phyloP scores from a whole-genome alignment of 2,329 filamentous ascomycete genomes.

The Neonectria faginata region DNA sequence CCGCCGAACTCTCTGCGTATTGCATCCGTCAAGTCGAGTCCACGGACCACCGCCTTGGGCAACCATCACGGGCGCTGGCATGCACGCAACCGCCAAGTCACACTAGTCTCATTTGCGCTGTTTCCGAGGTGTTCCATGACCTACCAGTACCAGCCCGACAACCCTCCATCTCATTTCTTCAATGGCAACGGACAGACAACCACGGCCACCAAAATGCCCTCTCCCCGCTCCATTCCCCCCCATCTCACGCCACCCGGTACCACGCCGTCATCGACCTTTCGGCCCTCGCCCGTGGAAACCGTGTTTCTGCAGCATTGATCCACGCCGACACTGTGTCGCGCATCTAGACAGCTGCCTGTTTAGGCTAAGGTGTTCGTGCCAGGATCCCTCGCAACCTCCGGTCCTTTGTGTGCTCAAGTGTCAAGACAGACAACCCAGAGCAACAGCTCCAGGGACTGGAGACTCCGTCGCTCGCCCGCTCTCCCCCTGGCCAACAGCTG shows the following conservation, averaged over 20 bases:
- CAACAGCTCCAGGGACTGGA: not conserved
- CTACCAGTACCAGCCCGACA: slow-evolving; percentile 13
- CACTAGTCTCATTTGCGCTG: slow-evolving; percentile 30
- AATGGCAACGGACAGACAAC: slow-evolving; percentile 7
- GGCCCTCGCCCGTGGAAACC: slow-evolving; percentile 7
- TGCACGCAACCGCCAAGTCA: slow-evolving; percentile 30
- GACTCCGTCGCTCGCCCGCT: slow-evolving; percentile 16
- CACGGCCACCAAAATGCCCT: slow-evolving; percentile 1
- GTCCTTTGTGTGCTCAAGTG: slow-evolving; percentile 13
- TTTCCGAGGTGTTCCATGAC: slow-evolving; percentile 30
- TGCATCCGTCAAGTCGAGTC: slow-evolving; percentile 20
- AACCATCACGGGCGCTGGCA: slow-evolving; percentile 32
- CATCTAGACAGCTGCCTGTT: slow-evolving; percentile 43
- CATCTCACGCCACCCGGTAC: slow-evolving; percentile 32
- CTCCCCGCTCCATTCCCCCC: slow-evolving; percentile 4
- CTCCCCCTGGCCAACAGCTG: slow-evolving; percentile 18
- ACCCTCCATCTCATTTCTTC: slow-evolving; percentile 20
- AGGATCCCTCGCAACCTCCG: slow-evolving; percentile 33
- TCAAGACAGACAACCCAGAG: too few species aligned
- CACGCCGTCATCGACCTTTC: slow-evolving; percentile 30
- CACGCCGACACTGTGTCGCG: slow-evolving; percentile 40
- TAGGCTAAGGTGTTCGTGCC: slow-evolving; percentile 32
- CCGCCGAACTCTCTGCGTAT: slow-evolving; percentile 18
- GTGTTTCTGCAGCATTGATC: slow-evolving; percentile 26
- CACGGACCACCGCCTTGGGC: slow-evolving; percentile 25